Conservation (phyloP, 495 filamentous ascomycete species). For the Trichocladium antarcticum region DNA sequence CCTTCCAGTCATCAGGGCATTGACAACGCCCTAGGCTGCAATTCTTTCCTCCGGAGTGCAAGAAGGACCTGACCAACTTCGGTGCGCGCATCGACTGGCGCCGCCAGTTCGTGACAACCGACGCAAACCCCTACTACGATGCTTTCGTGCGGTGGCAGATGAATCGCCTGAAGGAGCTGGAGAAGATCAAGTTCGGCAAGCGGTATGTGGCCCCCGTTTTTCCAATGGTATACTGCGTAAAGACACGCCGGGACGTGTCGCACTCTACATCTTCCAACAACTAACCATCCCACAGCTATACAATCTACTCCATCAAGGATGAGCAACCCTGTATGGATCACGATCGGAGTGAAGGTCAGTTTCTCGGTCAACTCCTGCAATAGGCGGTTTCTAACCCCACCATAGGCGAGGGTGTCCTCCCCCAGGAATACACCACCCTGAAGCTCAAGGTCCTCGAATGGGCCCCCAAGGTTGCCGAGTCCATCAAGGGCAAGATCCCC, state of each 20-base stretch:
- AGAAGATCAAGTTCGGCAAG: conserved; percentile 91
- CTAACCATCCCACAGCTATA: conserved; percentile 34
- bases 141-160: conserved; percentile 97
- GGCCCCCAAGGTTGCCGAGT: conserved; percentile 56
- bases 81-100: conserved; percentile 88
- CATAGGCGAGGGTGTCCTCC: conserved; percentile 60
- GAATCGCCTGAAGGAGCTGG: conserved; percentile 76
- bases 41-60: conserved; percentile 74
- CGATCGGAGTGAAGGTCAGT: conserved; percentile 65
- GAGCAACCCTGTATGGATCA: conserved; percentile 98
- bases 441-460: conserved; percentile 87
- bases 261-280: too few relatives aligned
- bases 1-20: neutral
- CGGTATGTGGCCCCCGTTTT: conserved; percentile 34
- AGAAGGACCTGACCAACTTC: conserved; percentile 70
- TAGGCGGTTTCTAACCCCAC: neutral
- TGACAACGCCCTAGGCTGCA: conserved; percentile 54
- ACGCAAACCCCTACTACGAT: conserved; percentile 95
- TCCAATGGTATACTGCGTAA: too few relatives aligned
- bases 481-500: conserved; percentile 67
- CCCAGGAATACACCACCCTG: conserved; percentile 86
- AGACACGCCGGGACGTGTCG: too few relatives aligned
- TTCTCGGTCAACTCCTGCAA: neutral
- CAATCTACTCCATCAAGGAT: conserved; percentile 92
- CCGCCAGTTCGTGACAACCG: conserved; percentile 82